These are phyloP conservation scores for Aspergillus sp. DNA, from an alignment of 2,329 filamentous ascomycete genomes.

Conservation along the genomic window DNA sequence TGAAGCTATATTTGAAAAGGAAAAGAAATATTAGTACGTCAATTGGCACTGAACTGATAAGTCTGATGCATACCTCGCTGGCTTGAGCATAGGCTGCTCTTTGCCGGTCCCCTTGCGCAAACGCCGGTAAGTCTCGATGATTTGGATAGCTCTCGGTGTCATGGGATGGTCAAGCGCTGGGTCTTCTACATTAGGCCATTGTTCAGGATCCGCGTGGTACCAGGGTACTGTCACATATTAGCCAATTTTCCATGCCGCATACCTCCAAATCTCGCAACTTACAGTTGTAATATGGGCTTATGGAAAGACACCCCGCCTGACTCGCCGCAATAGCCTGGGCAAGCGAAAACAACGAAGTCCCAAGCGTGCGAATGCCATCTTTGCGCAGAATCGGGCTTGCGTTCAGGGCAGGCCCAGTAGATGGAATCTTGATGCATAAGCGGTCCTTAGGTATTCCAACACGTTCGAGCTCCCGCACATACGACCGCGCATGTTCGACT, in stretches of 20 bases:
- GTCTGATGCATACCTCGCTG: neutral
- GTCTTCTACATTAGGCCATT: slow-evolving; percentile 49
- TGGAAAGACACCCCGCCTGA: slow-evolving; percentile 49
- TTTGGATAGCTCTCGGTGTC: slow-evolving; percentile 49
- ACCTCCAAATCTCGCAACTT: no score
- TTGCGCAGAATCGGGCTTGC: slow-evolving; percentile 43
- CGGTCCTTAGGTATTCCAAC: slow-evolving; percentile 47
- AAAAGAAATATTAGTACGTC: no score
- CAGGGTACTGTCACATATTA: slow-evolving; percentile 25
- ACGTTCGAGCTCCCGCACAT: slow-evolving; percentile 47
- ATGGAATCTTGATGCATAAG: slow-evolving; percentile 54
- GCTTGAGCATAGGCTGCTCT: slow-evolving; percentile 40
- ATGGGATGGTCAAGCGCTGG: slow-evolving; percentile 50
- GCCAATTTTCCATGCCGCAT: no score
- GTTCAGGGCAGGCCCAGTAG: slow-evolving; percentile 49
- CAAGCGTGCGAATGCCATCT: slow-evolving; percentile 50
- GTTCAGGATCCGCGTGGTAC: slow-evolving; percentile 32
- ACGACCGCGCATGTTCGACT: slow-evolving; percentile 48
- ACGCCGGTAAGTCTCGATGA: slow-evolving; percentile 48
- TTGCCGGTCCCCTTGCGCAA: slow-evolving; percentile 50
- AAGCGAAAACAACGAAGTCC: slow-evolving; percentile 50
- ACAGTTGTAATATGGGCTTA: slow-evolving; percentile 51
- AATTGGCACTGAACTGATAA: no score
- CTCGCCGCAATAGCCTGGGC: slow-evolving; percentile 52
- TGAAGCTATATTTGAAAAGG: no score